Evolutionary conservation across 1,284 basidiomycete genomes (phyloP).

Genomic region (Cryptococcus depauperatus): DNA sequence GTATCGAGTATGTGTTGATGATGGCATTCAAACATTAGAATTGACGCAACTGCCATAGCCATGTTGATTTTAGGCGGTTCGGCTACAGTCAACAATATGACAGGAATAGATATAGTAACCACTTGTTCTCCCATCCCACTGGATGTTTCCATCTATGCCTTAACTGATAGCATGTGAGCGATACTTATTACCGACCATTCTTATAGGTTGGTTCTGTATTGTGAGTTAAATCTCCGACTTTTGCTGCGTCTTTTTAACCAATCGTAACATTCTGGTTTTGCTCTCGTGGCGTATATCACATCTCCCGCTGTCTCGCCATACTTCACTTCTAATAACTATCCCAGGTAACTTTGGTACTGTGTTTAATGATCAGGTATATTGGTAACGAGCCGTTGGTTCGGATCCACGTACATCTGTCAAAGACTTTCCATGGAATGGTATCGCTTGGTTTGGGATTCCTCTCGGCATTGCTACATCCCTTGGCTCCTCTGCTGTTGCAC

Average conservation of each 20-base stretch:
- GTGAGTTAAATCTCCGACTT: constrained; percentile 56
- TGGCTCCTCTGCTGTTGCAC: constrained; percentile 70
- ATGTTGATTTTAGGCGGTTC: constrained; percentile 59
- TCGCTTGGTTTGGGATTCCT: constrained; percentile 80
- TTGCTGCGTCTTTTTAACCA: constrained; percentile 54
- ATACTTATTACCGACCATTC: constrained; percentile 53
- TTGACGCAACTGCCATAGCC: constrained; percentile 11
- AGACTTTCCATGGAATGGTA: constrained; percentile 80
- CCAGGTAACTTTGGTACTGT: constrained; percentile 71
- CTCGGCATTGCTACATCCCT: constrained; percentile 53
- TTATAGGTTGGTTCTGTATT: constrained; percentile 71
- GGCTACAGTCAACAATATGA: constrained; percentile 68
- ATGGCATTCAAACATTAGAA: neutral
- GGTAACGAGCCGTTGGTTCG: constrained; percentile 79
- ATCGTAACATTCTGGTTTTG: constrained; percentile 43
- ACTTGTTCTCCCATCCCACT: constrained; percentile 60
- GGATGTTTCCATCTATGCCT: constrained; percentile 48
- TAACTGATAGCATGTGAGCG: constrained; percentile 50
- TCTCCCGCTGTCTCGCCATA: constrained; percentile 49
- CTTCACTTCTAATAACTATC: too few species aligned
- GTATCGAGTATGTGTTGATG: constrained; percentile 48
- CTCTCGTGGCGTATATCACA: constrained; percentile 65
- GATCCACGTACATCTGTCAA: constrained; percentile 74
- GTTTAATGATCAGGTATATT: constrained; percentile 48
- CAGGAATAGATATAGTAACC: constrained; percentile 73